Base-by-base conservation (phyloP, 1,284 basidiomycete genomes). In the Coniophora puteana region DNA sequence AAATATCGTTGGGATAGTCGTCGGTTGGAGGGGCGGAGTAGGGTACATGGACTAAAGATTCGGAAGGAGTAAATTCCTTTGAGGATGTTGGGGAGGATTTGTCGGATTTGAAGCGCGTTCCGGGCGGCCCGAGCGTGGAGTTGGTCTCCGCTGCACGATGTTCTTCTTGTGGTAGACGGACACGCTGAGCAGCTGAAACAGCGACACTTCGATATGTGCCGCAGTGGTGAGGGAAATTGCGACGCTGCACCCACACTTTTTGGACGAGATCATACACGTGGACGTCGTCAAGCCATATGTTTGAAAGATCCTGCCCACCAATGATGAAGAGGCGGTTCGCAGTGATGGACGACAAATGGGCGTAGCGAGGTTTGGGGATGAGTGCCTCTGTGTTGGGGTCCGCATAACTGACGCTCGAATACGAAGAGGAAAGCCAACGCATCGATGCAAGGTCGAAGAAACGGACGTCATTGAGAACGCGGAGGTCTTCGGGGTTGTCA, bases 151-250 rank as follows among this genome's bases (percentile, higher is more conserved):
- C 61, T 2, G 61, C 51, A 20, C 69, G 69, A 29, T 61, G 49
- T 44, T 86, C 83, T 26, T 80, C 77, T 47, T 80, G 70, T 3
- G 90, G 87, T 28, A 77, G 61, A 18, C 87, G 77, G 35, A 91
- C 84, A 35, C 74, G 71, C 40, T 72, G 70, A 46, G 71, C 72
- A 7, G 85, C 81, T 7, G 84, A 80, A 14, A 92, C 83, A 1
- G 89, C 89, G 16, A 95, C 89, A 51, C 86, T 90, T 41, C 93
- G 84, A 63, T 96, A 96, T 0, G 92, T 93, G 5, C 93, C 93
- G 54, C 90, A 93, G 63, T 94, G 91, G 14, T 89, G 75, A 5
- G 88, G 87, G 55, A 93, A 93, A 47, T 83, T 83, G 22, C 81
- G 77, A 18, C 80, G 74, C 53, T 84, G 81, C 0, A 89, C 74